Percentiles rank a stretch among this genome's conserved stretches.
These are phyloP conservation scores for Flaveria bidentis DNA, from an alignment of 129 eudicot species.

Conservation along the genomic window DNA sequence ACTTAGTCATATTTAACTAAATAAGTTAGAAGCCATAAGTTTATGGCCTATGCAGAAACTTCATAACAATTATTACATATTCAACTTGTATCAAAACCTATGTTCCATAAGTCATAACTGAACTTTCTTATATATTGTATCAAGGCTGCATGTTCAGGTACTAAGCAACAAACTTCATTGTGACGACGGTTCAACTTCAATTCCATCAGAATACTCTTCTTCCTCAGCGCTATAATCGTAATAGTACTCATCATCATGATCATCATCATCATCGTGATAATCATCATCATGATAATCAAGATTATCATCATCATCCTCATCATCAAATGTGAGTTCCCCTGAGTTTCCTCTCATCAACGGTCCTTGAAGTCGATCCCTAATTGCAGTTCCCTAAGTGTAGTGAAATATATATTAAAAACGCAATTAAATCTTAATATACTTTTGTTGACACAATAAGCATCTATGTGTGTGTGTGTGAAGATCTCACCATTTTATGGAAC, in stretches of 20 bases:
- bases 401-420: background rate
- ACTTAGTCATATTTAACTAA: conserved; percentile 6
- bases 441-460: background rate
- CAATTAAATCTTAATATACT: background rate
- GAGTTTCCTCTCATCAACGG: conserved; percentile 45
- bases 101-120: conserved; percentile 5
- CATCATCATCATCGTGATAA: conserved; percentile 31
- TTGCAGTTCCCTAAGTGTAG: conserved; percentile 73
- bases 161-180: conserved; percentile 32
- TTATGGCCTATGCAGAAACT: conserved; percentile 24
- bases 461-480: background rate
- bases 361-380: conserved; percentile 79
- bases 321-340: conserved; percentile 34
- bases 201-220: conserved; percentile 44
- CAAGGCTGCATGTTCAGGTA: conserved; percentile 24
- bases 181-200: conserved; percentile 29
- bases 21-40: conserved; percentile 19
- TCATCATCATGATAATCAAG: conserved; percentile 30
- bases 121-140: conserved; percentile 25
- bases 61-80: conserved; percentile 33
- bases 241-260: conserved; percentile 47
- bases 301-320: conserved; percentile 10
- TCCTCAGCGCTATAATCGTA: conserved; percentile 54
- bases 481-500: conserved; percentile 89
- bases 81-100: conserved; percentile 15